Evolutionary conservation across 2,329 filamentous ascomycete species (phyloP), one percentile per base, ranked within the genome.

Genomic region (Paecilomyces sp.): DNA sequence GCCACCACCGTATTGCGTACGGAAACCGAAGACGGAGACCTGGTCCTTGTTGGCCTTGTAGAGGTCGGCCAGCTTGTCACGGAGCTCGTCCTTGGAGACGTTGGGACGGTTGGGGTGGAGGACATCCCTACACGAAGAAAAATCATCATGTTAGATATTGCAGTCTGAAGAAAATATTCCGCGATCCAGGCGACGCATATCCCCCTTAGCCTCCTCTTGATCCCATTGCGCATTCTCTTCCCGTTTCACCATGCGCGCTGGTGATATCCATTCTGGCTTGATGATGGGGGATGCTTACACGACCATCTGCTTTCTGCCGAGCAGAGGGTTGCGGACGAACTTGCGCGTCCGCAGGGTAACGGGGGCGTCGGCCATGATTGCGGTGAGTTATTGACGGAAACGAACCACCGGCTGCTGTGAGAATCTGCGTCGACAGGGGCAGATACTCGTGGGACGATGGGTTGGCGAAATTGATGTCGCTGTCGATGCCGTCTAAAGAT

Each of bases 291-390:
- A 63, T 65, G 88, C 90, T 87, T 91, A 97, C 93, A 97, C 90
- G 83, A 97, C 93, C 91, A 97, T 96, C 89, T 97, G 93, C 88
- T 96, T 96, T 81, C 93, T 90, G 80, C 89, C 91, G 79, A 99
- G 89, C 78, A 99, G 91, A 81, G 94, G 91, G 88, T 99, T 99
- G 85, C 92, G 91, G 84, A 97, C 95, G 90, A 99, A 99, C 87
- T 97, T 97, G 90, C 94, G 93, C 83, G 94, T 99, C 85, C 94
- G 88, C 83, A 92, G 83, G 76, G 89, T 92, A 79, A 92, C 88
- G 77, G 88, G 76, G 72, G 76, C 81, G 79, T 91, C 88, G 83
- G 92, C 90, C 93, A 97, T 96, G 81, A 82, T 95, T 84, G 82
- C 82, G 81, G 76, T 76, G 80, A 68, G 69, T 64, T 66, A 63